Evolutionary conservation across 345 rosid genomes (phyloP).

Genomic region (Rubroshorea leprosula): DNA sequence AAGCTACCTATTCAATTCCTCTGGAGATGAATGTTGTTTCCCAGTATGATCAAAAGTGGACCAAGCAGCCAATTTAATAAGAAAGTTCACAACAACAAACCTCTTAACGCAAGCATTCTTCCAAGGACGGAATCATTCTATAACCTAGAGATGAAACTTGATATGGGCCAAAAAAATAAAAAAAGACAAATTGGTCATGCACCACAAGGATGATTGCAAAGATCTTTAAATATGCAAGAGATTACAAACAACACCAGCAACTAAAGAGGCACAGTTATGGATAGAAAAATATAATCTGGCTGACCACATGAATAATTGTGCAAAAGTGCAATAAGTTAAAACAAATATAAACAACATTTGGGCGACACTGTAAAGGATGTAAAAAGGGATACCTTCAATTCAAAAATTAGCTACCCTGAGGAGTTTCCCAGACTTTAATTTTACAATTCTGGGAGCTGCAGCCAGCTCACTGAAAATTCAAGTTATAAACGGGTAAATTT

Average conservation of each 20-base stretch:
- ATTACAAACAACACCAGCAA: not conserved
- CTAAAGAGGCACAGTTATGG: not conserved
- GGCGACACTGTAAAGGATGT: constrained; percentile 4
- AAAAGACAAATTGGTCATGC: not conserved
- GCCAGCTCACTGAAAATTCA: constrained; percentile 17
- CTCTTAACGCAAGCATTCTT: not conserved
- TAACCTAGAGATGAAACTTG: not conserved
- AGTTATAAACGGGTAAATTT: constrained; percentile 1
- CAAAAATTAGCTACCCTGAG: constrained; percentile 92
- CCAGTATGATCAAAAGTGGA: constrained; percentile 87
- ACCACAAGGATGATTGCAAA: not conserved
- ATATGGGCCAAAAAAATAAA: not conserved
- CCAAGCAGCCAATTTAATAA: constrained; percentile 13
- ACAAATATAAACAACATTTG: not conserved
- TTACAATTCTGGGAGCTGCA: constrained; percentile 92
- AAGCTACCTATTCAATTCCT: constrained; percentile 75
- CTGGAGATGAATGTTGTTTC: constrained; percentile 58
- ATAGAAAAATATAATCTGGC: not conserved
- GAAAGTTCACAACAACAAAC: not conserved
- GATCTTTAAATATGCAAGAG: not conserved
- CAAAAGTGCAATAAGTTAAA: not conserved
- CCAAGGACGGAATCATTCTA: not conserved
- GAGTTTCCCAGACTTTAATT: constrained; percentile 95
- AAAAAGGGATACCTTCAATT: constrained; percentile 67
- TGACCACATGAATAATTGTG: not conserved